A percentile compares a stretch with the other conserved stretches of the same genome.
Evolutionary conservation across 257 asterid genomes (phyloP).

Genomic region (Anisodus acutangulus): DNA sequence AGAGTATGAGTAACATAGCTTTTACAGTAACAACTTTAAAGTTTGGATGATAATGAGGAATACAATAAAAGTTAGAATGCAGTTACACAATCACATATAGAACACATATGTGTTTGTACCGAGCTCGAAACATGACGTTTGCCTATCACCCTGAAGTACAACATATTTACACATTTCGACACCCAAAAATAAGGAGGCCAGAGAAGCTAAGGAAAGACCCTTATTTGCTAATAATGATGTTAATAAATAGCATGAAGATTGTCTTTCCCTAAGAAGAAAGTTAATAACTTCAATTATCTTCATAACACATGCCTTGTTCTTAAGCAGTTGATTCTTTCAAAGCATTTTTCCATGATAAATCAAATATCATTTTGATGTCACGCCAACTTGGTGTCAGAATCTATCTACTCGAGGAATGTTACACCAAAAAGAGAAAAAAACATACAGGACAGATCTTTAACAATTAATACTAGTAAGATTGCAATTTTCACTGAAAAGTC

Average conservation of each 20-base stretch:
- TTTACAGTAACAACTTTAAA: neutral
- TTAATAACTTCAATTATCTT: neutral
- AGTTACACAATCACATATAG: constrained; percentile 7
- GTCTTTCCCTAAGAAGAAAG: neutral
- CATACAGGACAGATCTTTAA: neutral
- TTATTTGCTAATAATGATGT: neutral
- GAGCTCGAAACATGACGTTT: neutral
- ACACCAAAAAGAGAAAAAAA: neutral
- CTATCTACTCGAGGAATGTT: constrained; percentile 4
- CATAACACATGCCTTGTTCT: neutral
- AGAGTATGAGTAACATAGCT: too few relatives aligned
- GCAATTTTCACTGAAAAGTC: neutral
- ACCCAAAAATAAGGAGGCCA: neutral
- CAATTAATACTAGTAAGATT: neutral
- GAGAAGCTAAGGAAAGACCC: neutral
- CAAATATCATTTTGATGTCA: constrained; percentile 6
- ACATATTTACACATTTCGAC: constrained; percentile 9
- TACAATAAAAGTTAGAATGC: neutral
- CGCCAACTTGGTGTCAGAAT: neutral
- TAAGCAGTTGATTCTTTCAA: constrained; percentile 14
- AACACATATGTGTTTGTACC: neutral
- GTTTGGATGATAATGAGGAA: neutral
- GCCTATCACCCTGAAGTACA: neutral
- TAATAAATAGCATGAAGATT: neutral
- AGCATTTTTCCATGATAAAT: neutral